A percentile compares a stretch with the other conserved stretches of the same genome.
phyloP scores from a whole-genome alignment of 805 yeast genomes.

The Yarrowia sp. region DNA sequence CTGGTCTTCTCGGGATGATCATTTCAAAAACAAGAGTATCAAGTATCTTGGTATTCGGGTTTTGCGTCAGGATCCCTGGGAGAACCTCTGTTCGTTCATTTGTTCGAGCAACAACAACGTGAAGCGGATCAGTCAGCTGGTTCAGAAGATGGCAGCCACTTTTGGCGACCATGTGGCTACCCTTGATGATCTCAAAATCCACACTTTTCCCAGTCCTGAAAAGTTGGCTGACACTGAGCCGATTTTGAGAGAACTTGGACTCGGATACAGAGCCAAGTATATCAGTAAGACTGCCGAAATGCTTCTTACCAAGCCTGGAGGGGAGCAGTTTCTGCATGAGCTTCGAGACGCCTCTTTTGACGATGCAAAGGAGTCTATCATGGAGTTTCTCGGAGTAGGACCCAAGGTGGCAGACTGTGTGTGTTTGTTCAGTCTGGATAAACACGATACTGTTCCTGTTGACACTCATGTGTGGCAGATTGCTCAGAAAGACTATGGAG shows the following conservation, averaged over 20 bases:
- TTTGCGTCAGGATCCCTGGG: constrained; percentile 96
- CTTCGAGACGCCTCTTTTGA: constrained; percentile 59
- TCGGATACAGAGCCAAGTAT: constrained; percentile 93
- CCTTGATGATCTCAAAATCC: constrained; percentile 59
- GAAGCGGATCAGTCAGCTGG: constrained; percentile 91
- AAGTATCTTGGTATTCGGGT: constrained; percentile 76
- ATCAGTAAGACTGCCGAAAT: constrained; percentile 76
- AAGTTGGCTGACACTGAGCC: constrained; percentile 58
- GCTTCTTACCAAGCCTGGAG: constrained; percentile 52
- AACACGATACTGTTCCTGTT: constrained; percentile 88
- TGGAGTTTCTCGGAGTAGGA: constrained; percentile 85
- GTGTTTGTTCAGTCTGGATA: constrained; percentile 86
- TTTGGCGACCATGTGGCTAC: constrained; percentile 66
- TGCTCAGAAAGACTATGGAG: constrained; percentile 80
- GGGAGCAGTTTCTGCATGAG: constrained; percentile 40
- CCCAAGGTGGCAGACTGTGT: constrained; percentile 99
- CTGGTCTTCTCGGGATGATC: constrained; percentile 67
- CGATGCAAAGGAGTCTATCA: constrained; percentile 64
- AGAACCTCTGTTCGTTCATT: constrained; percentile 84
- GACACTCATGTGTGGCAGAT: constrained; percentile 95
- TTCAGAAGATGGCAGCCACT: constrained; percentile 75
- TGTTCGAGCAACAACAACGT: constrained; percentile 97
- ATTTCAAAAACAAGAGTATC: constrained; percentile 52
- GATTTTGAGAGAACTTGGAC: constrained; percentile 57
- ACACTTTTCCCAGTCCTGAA: constrained; percentile 70